These are phyloP conservation scores for Arctium minus DNA, from an alignment of 129 eudicot genomes.

Conservation along the genomic window DNA sequence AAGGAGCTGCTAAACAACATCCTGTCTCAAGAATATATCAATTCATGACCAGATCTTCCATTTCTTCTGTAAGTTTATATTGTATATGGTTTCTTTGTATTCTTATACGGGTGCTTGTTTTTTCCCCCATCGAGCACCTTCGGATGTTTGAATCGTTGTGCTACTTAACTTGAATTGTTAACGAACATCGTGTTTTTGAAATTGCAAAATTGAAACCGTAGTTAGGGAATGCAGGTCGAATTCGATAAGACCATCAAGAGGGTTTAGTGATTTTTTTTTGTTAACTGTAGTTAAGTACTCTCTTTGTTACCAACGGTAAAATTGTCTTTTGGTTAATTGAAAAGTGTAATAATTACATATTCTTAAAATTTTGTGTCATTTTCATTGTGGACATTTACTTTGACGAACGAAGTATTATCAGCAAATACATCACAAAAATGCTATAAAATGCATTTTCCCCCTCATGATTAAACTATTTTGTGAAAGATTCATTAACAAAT, in stretches of 20 bases:
- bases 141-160: background rate
- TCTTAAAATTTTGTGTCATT: too few species aligned
- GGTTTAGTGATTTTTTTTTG: background rate
- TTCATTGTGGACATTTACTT: too few species aligned
- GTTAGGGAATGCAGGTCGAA: background rate
- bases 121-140: constrained; percentile 45
- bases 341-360: too few species aligned
- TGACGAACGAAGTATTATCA: too few species aligned
- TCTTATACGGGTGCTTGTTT: constrained; percentile 54
- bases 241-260: background rate
- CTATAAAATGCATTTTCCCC: background rate
- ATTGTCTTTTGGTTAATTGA: too few species aligned
- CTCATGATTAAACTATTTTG: background rate
- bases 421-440: background rate
- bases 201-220: background rate
- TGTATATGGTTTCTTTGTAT: constrained; percentile 47
- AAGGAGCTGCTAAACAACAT: constrained; percentile 73
- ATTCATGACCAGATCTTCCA: constrained; percentile 32
- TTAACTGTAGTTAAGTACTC: too few species aligned
- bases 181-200: background rate
- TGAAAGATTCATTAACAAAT: background rate
- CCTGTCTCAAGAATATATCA: constrained; percentile 69
- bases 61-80: constrained; percentile 34
- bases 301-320: too few species aligned
- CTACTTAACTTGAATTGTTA: background rate